Evolutionary conservation across 805 yeast species (phyloP), one percentile per base, ranked within the genome.

Genomic region (Kluyveromyces nonfermentans): DNA sequence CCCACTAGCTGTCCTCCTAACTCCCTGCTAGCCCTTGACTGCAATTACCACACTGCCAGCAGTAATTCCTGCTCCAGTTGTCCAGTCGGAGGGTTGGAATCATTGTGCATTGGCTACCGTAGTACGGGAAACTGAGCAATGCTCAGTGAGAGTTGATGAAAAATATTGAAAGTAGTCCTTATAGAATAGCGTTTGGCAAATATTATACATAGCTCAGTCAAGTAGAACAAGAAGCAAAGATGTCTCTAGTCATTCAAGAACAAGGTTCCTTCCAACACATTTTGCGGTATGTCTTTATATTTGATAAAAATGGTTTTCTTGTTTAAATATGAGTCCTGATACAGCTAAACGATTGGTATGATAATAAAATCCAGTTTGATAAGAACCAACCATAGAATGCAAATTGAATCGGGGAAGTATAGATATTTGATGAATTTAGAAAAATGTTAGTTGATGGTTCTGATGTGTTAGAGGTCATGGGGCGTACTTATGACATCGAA

Each of bases 191-290:
- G n/a, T 10, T 4, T 17, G 14, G 3, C 21, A 33, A 4, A 15
- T 10, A 3, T 17, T 4, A 17, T 18, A 25, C 30, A 25, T 4
- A 25, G 30, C 9, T 25, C 30, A 6, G 30, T 25, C 30, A 25
- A 14, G 30, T 25, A 25, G 30, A 25, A 25, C 30, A 38, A 38
- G 34, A 38, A 38, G 54, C 56, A 75, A 78, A 74, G 63, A 85
- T 86, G 96, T 85, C 96, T 72, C 82, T 87, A 81, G 96, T 88
- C 77, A 93, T 93, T 74, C 93, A 86, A 78, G 98, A 93, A 80
- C 83, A 86, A 78, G 96, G 95, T 74, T 85, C 93, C 74, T 93
- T 94, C 95, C 98, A 94, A 80, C 99, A 93, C 94, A 93, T 93
- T 80, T 85, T 93, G 80, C 98, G 97, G 93, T 85, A 84, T 74